Percentiles rank a stretch among this genome's conserved stretches.
These are phyloP conservation scores for Ambrosia trifida DNA, from an alignment of 129 eudicot genomes.

Conservation along the genomic window DNA sequence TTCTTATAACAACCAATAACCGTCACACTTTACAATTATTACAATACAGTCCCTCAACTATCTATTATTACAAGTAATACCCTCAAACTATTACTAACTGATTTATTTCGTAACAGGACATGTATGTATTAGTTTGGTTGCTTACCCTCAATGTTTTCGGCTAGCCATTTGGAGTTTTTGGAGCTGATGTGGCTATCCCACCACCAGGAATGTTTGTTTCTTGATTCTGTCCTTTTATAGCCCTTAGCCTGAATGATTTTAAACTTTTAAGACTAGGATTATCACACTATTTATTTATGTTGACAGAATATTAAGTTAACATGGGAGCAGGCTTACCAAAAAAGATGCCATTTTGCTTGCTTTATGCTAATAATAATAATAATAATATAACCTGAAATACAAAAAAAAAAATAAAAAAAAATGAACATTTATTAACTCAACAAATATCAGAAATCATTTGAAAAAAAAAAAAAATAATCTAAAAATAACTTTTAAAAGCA, in stretches of 20 bases:
- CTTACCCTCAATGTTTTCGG: slow-evolving; percentile 82
- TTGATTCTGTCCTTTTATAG: slow-evolving; percentile 60
- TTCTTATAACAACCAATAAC: too few species aligned
- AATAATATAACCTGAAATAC: slow-evolving; percentile 25
- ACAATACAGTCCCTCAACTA: too few species aligned
- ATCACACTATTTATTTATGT: background rate
- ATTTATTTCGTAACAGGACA: too few species aligned
- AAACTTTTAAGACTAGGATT: background rate
- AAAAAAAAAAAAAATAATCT: background rate
- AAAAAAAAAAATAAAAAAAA: background rate
- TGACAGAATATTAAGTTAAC: slow-evolving; percentile 2
- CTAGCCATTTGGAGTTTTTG: slow-evolving; percentile 88
- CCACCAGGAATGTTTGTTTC: slow-evolving; percentile 92
- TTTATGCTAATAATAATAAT: slow-evolving; percentile 22
- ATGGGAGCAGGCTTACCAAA: slow-evolving; percentile 37
- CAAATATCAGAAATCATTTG: background rate
- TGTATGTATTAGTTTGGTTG: slow-evolving; percentile 14
- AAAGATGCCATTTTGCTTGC: slow-evolving; percentile 38
- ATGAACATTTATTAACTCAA: background rate
- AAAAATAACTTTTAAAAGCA: too few species aligned
- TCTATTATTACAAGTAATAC: too few species aligned
- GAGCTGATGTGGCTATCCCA: slow-evolving; percentile 93
- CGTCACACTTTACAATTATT: too few species aligned
- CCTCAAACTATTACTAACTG: too few species aligned
- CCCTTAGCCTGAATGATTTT: slow-evolving; percentile 39